A percentile compares a stretch with the other conserved stretches of the same genome.
Evolutionary conservation across 163 green algal species (phyloP).

Genomic region (Chlamydomonas reinhardtii): DNA sequence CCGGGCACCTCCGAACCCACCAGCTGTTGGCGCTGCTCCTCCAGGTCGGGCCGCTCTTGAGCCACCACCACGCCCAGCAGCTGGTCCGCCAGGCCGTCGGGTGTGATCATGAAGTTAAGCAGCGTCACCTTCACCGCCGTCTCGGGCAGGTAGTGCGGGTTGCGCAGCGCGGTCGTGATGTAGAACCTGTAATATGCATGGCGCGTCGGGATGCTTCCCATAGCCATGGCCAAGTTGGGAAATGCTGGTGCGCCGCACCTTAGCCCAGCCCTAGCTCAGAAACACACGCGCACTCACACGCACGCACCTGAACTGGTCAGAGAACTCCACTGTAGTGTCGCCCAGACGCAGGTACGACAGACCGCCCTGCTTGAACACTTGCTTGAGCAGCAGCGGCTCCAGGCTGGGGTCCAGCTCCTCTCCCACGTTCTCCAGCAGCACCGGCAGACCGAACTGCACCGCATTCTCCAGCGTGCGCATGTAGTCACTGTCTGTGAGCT

Average conservation of each 20-base stretch:
- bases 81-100: constrained; percentile 82
- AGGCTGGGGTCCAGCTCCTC: constrained; percentile 81
- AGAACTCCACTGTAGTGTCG: constrained; percentile 86
- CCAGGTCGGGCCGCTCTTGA: constrained; percentile 85
- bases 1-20: constrained; percentile 35
- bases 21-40: constrained; percentile 79
- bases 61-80: constrained; percentile 87
- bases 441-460: constrained; percentile 81
- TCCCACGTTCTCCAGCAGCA: constrained; percentile 85
- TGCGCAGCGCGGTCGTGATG: constrained; percentile 87
- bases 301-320: constrained; percentile 69
- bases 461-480: constrained; percentile 82
- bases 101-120: constrained; percentile 93
- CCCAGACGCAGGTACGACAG: constrained; percentile 81
- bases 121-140: constrained; percentile 73
- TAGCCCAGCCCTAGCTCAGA: too few species aligned
- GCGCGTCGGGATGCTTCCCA: too few species aligned
- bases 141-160: constrained; percentile 90
- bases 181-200: constrained; percentile 72
- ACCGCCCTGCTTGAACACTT: constrained; percentile 78
- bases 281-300: too few species aligned
- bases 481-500: constrained; percentile 78
- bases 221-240: neutral
- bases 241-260: too few species aligned
- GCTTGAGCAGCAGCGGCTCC: constrained; percentile 81